phyloP scores from a whole-genome alignment of 352 stramenopile species.

The Phytophthora citrophthora region DNA sequence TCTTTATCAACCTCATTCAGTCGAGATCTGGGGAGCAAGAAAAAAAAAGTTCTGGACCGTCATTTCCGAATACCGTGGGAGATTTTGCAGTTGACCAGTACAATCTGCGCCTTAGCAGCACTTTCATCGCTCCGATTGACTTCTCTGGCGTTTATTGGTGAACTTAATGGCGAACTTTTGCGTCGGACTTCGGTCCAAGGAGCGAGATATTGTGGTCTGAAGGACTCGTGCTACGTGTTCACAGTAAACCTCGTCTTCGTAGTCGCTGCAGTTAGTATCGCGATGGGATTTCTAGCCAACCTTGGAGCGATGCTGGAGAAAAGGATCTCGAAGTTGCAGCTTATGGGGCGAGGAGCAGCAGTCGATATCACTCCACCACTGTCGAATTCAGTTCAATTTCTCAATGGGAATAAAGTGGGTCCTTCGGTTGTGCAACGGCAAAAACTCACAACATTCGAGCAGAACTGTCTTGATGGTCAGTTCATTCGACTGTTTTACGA shows the following conservation, averaged over 20 bases:
- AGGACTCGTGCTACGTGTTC: neutral
- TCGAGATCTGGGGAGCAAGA: slow-evolving; percentile 5
- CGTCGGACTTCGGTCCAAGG: neutral
- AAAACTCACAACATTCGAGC: no score
- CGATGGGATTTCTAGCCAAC: slow-evolving; percentile 3
- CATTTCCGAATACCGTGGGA: slow-evolving; percentile 21
- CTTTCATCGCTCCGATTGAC: slow-evolving; percentile 8
- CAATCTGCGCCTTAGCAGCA: neutral
- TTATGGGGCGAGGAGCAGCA: neutral
- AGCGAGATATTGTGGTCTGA: neutral
- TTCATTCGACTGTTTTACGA: slow-evolving; percentile 3
- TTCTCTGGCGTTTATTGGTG: slow-evolving; percentile 3
- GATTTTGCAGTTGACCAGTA: slow-evolving; percentile 10
- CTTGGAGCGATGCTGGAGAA: neutral
- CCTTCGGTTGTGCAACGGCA: neutral
- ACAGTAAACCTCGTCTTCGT: neutral
- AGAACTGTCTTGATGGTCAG: neutral
- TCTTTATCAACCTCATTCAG: slow-evolving; percentile 8
- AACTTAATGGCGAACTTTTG: neutral
- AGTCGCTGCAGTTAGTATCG: neutral
- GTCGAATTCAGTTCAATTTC: neutral
- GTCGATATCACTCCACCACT: neutral
- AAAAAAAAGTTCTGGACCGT: slow-evolving; percentile 12
- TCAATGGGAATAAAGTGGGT: neutral
- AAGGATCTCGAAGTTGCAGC: neutral